Conservation (phyloP, 108 stramenopile species). For the Skeletonema menzelii region DNA sequence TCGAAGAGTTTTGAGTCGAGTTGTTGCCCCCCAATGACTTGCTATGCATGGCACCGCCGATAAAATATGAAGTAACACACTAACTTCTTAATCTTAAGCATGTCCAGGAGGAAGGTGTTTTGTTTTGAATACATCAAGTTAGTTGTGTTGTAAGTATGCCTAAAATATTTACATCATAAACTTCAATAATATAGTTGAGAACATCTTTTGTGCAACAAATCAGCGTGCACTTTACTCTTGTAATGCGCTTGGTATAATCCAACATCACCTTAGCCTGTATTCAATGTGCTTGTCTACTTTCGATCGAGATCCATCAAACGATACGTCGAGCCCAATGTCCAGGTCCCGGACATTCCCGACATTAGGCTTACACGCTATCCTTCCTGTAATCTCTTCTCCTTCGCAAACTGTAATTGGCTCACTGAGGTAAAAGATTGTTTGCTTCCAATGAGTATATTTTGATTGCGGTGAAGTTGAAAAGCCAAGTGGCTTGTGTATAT, state of each 20-base stretch:
- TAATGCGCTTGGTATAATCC: background rate
- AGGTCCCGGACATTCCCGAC: constrained; percentile 71
- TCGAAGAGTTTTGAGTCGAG: too few relatives aligned
- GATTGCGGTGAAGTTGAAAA: constrained; percentile 94
- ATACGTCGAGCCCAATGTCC: constrained; percentile 64
- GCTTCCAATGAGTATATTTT: constrained; percentile 98
- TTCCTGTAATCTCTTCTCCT: constrained; percentile 64
- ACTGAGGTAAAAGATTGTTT: constrained; percentile 83
- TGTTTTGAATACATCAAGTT: background rate
- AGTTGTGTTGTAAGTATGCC: background rate
- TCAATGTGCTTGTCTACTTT: constrained; percentile 51
- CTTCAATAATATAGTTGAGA: background rate
- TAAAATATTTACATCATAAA: background rate
- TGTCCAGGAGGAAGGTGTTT: too few relatives aligned
- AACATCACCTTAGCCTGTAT: constrained; percentile 63
- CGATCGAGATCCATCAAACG: constrained; percentile 61
- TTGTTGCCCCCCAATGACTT: too few relatives aligned
- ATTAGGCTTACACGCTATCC: constrained; percentile 72
- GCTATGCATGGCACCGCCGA: too few relatives aligned
- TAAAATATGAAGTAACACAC: too few relatives aligned
- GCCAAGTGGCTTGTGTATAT: constrained; percentile 93
- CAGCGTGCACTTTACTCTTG: background rate
- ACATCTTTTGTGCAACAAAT: background rate
- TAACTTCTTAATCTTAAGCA: too few relatives aligned
- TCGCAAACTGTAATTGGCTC: constrained; percentile 64